Conservation (phyloP, 441 rosid species). For the Biscutella laevigata region DNA sequence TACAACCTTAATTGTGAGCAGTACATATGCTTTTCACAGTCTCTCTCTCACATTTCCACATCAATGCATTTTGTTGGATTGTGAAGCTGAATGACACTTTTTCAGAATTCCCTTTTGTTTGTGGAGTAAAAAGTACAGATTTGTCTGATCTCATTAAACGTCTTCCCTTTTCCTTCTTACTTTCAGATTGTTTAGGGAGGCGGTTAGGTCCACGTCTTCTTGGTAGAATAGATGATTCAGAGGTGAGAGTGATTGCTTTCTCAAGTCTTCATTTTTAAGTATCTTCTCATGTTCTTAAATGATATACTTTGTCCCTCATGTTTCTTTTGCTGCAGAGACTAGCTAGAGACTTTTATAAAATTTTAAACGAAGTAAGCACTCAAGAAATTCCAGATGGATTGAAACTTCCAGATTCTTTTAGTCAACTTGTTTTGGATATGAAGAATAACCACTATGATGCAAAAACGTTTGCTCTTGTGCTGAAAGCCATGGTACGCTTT, state of each 20-base stretch:
- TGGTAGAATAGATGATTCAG: conserved; percentile 86
- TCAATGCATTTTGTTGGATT: conserved; percentile 21
- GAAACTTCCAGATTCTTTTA: conserved; percentile 76
- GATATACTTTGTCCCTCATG: conserved; percentile 18
- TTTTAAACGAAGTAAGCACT: conserved; percentile 69
- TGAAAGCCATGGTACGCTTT: conserved; percentile 81
- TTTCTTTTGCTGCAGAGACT: conserved; percentile 55
- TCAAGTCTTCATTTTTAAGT: no score
- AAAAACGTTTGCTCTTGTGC: conserved; percentile 62
- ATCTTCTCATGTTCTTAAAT: conserved; percentile 20
- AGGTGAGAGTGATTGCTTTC: conserved; percentile 46
- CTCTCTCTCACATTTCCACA: not conserved
- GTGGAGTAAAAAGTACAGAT: not conserved
- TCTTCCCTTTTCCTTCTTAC: conserved; percentile 13
- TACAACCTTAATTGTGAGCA: conserved; percentile 8
- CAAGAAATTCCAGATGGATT: conserved; percentile 80
- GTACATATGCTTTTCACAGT: not conserved
- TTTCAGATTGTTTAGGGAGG: conserved; percentile 94
- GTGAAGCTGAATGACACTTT: conserved; percentile 10
- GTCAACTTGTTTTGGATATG: conserved; percentile 76
- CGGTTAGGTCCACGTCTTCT: conserved; percentile 93
- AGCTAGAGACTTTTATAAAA: conserved; percentile 71
- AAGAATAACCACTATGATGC: conserved; percentile 80
- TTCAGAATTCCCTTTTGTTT: not conserved
- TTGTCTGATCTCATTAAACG: conserved; percentile 12